Conservation (phyloP, 2,329 filamentous ascomycete genomes). For the Graphiopsis chlorocephala region DNA sequence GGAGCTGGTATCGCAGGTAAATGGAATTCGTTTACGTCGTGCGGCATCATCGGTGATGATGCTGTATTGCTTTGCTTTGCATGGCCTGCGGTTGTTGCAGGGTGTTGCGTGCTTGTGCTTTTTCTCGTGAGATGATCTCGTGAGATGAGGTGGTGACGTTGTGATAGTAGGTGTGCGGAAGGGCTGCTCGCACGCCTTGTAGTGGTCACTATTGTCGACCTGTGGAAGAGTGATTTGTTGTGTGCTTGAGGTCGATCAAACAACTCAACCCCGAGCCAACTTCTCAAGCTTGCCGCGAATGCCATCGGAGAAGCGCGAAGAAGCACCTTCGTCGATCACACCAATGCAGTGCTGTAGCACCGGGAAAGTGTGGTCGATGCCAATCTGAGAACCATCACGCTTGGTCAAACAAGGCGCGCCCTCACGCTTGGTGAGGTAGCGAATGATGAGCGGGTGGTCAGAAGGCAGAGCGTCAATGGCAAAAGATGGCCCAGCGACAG, state of each 20-base stretch:
- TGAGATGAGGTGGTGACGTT: background rate
- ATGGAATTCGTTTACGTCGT: constrained; percentile 6
- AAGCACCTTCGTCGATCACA: constrained; percentile 52
- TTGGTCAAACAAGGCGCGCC: constrained; percentile 53
- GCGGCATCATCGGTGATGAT: background rate
- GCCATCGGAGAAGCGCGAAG: constrained; percentile 54
- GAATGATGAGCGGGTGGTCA: constrained; percentile 51
- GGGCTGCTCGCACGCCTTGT: background rate
- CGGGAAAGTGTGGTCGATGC: constrained; percentile 48
- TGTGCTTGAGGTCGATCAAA: background rate
- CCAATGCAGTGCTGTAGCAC: constrained; percentile 53
- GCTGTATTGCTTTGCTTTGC: background rate
- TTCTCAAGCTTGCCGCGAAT: constrained; percentile 54
- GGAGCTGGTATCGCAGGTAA: background rate
- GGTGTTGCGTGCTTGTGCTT: background rate
- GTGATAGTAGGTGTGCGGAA: background rate
- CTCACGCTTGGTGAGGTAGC: constrained; percentile 54
- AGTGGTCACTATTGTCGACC: background rate
- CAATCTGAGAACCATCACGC: constrained; percentile 47
- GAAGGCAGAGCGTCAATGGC: constrained; percentile 51
- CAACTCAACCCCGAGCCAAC: constrained; percentile 34
- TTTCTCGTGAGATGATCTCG: too few relatives aligned
- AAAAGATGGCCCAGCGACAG: constrained; percentile 42
- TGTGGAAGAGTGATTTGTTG: background rate
- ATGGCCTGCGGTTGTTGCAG: background rate